These are phyloP conservation scores for Neurospora sp. DNA, from an alignment of 495 filamentous ascomycete genomes.

Conservation along the genomic window DNA sequence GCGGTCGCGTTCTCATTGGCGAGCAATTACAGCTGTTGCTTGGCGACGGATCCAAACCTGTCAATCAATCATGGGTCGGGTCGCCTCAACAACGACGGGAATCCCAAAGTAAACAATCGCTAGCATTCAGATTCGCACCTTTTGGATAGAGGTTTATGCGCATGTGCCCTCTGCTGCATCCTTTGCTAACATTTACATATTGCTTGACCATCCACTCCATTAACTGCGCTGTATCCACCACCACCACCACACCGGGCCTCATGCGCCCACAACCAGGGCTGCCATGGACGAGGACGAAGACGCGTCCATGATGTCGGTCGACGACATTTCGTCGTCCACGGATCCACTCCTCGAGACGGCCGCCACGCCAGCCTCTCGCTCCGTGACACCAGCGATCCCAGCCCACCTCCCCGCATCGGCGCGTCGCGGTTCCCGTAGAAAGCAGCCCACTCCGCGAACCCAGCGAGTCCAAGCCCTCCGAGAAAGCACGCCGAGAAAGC, in stretches of 20 bases:
- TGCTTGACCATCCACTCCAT: not conserved
- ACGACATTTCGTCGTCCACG: conserved; percentile 36
- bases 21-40: not conserved
- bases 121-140: not conserved
- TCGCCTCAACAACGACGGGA: not conserved
- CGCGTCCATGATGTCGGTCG: conserved; percentile 19
- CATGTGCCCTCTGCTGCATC: not conserved
- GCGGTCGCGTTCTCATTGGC: not conserved
- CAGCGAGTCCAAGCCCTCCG: conserved; percentile 17
- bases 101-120: not conserved
- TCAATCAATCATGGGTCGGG: not conserved
- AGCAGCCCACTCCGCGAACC: conserved; percentile 7
- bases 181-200: not conserved
- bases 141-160: not conserved
- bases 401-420: conserved; percentile 12
- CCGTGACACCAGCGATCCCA: conserved; percentile 9
- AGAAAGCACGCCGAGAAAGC: conserved; percentile 38
- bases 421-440: conserved; percentile 17
- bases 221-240: too few species aligned
- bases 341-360: conserved; percentile 35
- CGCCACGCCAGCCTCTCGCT: conserved; percentile 13
- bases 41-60: not conserved
- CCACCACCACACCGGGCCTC: not conserved
- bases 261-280: conserved; percentile 2
- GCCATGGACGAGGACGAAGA: conserved; percentile 8